Conservation (phyloP, 116 monocot species). For the Thalassia testudinum region DNA sequence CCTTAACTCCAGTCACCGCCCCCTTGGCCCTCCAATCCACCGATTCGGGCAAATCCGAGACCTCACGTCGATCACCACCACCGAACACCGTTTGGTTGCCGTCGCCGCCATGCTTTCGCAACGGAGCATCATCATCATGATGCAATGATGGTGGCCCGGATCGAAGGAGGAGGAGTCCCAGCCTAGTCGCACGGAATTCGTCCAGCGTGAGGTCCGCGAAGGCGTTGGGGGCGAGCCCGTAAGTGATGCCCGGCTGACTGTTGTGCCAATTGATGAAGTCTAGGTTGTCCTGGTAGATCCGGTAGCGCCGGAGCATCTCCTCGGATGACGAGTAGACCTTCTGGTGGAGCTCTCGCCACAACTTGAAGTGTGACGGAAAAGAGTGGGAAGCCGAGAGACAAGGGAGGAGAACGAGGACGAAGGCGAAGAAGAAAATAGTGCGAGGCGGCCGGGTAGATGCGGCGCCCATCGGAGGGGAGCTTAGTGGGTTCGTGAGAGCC, state of each 20-base stretch:
- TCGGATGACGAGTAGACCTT: slow-evolving; percentile 50
- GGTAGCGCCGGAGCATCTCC: slow-evolving; percentile 52
- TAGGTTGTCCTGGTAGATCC: slow-evolving; percentile 58
- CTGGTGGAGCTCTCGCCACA: slow-evolving; percentile 49
- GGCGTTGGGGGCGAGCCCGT: slow-evolving; percentile 52
- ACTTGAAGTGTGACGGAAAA: slow-evolving; percentile 53
- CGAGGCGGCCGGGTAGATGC: neutral
- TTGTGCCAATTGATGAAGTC: slow-evolving; percentile 65
- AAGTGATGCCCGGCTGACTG: slow-evolving; percentile 15
- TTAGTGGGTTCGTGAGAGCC: too few species aligned
- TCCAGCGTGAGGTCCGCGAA: slow-evolving; percentile 68
- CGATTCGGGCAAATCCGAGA: slow-evolving; percentile 40
- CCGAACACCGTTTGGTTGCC: neutral
- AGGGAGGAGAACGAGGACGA: slow-evolving; percentile 5
- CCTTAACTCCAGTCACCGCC: slow-evolving; percentile 73
- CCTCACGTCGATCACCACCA: neutral
- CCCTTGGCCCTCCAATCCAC: slow-evolving; percentile 87
- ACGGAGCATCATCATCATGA: neutral
- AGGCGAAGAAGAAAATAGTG: slow-evolving; percentile 11
- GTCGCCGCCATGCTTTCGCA: neutral
- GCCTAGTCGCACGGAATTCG: slow-evolving; percentile 49
- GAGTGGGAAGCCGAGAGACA: slow-evolving; percentile 15
- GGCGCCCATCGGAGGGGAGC: too few species aligned
- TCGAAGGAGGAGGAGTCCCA: slow-evolving; percentile 26
- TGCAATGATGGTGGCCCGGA: neutral